Base-by-base conservation (phyloP, 2,329 filamentous ascomycete species). In the Whalleya microplaca region DNA sequence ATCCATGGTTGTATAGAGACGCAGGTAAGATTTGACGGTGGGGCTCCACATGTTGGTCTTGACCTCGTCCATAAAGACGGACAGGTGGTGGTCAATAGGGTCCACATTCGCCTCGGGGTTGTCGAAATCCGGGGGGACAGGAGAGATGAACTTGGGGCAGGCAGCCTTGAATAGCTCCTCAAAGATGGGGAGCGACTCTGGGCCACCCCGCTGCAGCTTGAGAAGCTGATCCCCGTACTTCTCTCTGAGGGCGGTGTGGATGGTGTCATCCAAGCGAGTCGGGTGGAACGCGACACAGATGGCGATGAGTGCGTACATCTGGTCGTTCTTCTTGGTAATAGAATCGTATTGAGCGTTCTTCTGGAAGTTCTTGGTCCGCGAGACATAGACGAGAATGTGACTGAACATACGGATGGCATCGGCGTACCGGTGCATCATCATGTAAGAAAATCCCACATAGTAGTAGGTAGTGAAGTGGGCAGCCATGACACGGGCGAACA, bases 371-470 rank as follows among this genome's bases (percentile, higher is more conserved):
- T 99, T 99, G 73, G 95, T 99, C 71, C 95, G 85, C 67, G 92
- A 96, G 66, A 99, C 93, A 80, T 98, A 99, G 79, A 99, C 90
- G 69, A 99, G 87, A 77, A 99, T 99, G 85, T 99, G 95, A 84
- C 91, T 96, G 87, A 99, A 99, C 89, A 97, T 96, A 84, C 94
- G 92, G 80, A 99, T 97, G 76, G 95, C 95, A 78, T 99, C 95
- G 78, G 92, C 91, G 76, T 99, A 99, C 74, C 95, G 91, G 80
- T 95, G 92, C 91, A 98, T 96, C 95, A 99, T 99, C 94, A 99
- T 98, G 89, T 99, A 99, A 67, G 92, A 96, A 87, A 99, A 99
- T 68, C 95, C 95, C 62, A 99, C 94, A 76, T 98, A 98, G 87
- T 99, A 99, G 86, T 98, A 99, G 65, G 95, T 99, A 67, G 94